Conservation (phyloP, 768 basidiomycete species). For the Amanita molliuscula region DNA sequence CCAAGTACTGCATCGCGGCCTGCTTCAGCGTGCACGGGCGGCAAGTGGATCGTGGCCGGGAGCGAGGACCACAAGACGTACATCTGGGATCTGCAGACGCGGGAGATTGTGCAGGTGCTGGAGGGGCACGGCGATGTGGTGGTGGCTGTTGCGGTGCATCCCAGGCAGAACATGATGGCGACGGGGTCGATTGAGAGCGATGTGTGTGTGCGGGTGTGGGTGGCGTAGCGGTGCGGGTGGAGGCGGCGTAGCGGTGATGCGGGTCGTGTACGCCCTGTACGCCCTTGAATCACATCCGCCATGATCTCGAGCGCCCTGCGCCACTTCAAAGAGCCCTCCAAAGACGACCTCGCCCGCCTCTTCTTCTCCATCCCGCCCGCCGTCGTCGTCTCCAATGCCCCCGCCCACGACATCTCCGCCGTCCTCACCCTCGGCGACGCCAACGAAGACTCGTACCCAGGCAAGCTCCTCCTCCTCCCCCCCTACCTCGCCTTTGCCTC, state of each 20-base stretch:
- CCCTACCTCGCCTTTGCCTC: constrained; percentile 89
- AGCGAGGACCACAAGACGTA: constrained; percentile 87
- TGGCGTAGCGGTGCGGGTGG: too few species aligned
- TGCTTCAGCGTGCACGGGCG: constrained; percentile 80
- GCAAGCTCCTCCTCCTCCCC: constrained; percentile 79
- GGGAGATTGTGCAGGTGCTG: constrained; percentile 74
- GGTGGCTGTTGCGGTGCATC: constrained; percentile 80
- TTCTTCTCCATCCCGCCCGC: constrained; percentile 77
- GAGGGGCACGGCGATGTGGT: constrained; percentile 76
- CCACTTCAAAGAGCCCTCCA: constrained; percentile 87
- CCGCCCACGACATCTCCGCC: constrained; percentile 77
- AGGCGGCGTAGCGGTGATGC: too few species aligned
- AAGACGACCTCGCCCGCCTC: constrained; percentile 73
- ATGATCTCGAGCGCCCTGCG: constrained; percentile 83
- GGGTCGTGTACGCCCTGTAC: too few species aligned
- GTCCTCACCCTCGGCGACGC: constrained; percentile 75
- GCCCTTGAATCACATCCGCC: too few species aligned
- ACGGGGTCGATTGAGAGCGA: constrained; percentile 83
- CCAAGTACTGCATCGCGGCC: constrained; percentile 76
- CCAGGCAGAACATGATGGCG: constrained; percentile 77
- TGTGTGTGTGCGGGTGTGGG: constrained; percentile 76
- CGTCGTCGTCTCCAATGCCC: constrained; percentile 25
- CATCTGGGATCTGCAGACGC: constrained; percentile 84
- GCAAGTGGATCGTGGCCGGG: constrained; percentile 86
- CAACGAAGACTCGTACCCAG: constrained; percentile 90